Evolutionary conservation across 2,329 filamentous ascomycete genomes (phyloP).

Genomic region (Alternaria brassicicola): DNA sequence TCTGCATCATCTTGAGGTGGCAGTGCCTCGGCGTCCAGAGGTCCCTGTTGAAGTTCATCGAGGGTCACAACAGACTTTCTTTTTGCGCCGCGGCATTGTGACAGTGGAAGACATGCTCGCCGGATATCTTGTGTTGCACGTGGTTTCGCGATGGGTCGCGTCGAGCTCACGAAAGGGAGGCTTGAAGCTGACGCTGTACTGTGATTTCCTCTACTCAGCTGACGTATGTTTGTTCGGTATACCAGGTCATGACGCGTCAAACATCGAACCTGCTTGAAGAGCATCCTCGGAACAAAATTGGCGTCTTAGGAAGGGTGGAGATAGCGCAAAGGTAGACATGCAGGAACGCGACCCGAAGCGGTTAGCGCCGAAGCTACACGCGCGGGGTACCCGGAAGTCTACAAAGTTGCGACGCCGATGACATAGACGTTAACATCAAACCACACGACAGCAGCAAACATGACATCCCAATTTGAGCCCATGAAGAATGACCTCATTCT

Average conservation of each 20-base stretch:
- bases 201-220: background rate
- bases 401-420: slow-evolving; percentile 19
- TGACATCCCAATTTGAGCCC: slow-evolving; percentile 76
- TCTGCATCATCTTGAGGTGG: slow-evolving; percentile 53
- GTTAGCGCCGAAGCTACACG: slow-evolving; percentile 20
- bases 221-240: background rate
- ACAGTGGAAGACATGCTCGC: slow-evolving; percentile 21
- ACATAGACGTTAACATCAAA: slow-evolving; percentile 9
- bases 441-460: slow-evolving; percentile 49
- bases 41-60: slow-evolving; percentile 62
- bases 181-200: background rate
- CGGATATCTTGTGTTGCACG: slow-evolving; percentile 24
- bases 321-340: slow-evolving; percentile 5
- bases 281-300: slow-evolving; percentile 22
- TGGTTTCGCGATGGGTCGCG: slow-evolving; percentile 39
- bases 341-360: slow-evolving; percentile 29
- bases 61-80: slow-evolving; percentile 44
- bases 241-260: slow-evolving; percentile 7
- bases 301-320: slow-evolving; percentile 1
- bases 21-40: slow-evolving; percentile 53
- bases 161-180: slow-evolving; percentile 18
- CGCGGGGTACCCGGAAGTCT: slow-evolving; percentile 35
- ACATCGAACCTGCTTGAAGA: slow-evolving; percentile 14
- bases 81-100: slow-evolving; percentile 50
- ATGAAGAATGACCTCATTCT: slow-evolving; percentile 92